Evolutionary conservation across 768 basidiomycete species (phyloP).

Genomic region (Leccinum obscurum): DNA sequence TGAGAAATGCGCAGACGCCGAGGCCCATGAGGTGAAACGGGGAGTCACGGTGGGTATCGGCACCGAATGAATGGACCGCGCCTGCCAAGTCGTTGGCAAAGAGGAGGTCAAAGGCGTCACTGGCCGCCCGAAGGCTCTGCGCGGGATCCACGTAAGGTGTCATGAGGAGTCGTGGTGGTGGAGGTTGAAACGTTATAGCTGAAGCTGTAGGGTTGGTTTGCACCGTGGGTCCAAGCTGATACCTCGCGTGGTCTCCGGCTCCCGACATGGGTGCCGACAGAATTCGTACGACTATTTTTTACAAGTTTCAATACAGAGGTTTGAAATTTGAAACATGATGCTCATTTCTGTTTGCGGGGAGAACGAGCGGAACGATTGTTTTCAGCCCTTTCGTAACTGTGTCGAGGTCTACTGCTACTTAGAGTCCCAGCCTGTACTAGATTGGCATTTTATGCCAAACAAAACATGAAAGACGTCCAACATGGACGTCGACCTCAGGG

Average conservation of each 20-base stretch:
- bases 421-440: no score
- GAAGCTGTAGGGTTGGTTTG: background rate
- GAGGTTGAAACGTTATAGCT: background rate
- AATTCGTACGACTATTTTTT: no score
- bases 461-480: no score
- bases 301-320: no score
- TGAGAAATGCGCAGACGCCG: constrained; percentile 71
- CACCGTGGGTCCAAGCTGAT: background rate
- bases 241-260: constrained; percentile 4
- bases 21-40: constrained; percentile 74
- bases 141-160: constrained; percentile 24
- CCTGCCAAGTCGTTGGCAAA: constrained; percentile 65
- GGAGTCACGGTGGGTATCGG: constrained; percentile 38
- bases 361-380: no score
- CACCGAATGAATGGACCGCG: constrained; percentile 50
- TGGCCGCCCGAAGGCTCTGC: constrained; percentile 36
- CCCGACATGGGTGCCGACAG: constrained; percentile 6
- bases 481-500: no score
- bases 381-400: no score
- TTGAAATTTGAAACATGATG: no score
- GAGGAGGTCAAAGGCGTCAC: constrained; percentile 63
- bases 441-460: no score
- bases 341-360: no score
- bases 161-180: background rate
- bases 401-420: no score